Base-by-base conservation (phyloP, 2,329 filamentous ascomycete species). In the Penicillium occitanis region DNA sequence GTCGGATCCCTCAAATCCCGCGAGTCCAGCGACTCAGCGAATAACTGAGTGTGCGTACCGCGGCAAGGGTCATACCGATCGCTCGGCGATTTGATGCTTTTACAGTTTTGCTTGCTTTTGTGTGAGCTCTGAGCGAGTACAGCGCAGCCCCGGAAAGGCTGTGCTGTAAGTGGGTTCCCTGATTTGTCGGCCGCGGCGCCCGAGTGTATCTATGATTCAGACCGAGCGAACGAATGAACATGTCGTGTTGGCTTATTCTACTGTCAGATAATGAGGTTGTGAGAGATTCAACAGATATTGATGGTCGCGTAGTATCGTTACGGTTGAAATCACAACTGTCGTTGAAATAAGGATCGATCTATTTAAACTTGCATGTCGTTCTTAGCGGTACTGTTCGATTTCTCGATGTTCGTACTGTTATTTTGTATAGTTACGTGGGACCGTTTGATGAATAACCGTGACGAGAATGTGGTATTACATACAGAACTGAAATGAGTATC, bases 381-480 rank as follows among this genome's bases (percentile, higher is more conserved):
- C 33, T 53, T 64, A 64, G 62, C 62, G 62, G 62, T 64, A 64
- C 28, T 44, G 50, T 46, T 57, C 30, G 57, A 44, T 46, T 46
- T 60, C 55, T 58, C 55, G n/a, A 58, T 58, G 7, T 5, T 22
- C 30, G 53, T 57, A 57, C 53, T 57, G 53, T 57, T 57, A 14
- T 57, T 22, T 30, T 37, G 53, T 57, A 35, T 35, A 37, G n/a
- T 57, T 51, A 62, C 60, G 46, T 33, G 51, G 42, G 64, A 57
- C 30, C 64, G 59, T 66, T 50, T 37, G 42, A 37, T 48, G 51
- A 59, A 63, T 59, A 63, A 63, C 65, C 30, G 65, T 60, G 46
- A 66, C 61, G 42, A 53, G 61, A 63, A 60, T 63, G 37, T 42
- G 40, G 65, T 66, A 66, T 63, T 66, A 66, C 65, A 58, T 58